phyloP scores from a whole-genome alignment of 768 basidiomycete genomes.

The Mrakia blollopis region DNA sequence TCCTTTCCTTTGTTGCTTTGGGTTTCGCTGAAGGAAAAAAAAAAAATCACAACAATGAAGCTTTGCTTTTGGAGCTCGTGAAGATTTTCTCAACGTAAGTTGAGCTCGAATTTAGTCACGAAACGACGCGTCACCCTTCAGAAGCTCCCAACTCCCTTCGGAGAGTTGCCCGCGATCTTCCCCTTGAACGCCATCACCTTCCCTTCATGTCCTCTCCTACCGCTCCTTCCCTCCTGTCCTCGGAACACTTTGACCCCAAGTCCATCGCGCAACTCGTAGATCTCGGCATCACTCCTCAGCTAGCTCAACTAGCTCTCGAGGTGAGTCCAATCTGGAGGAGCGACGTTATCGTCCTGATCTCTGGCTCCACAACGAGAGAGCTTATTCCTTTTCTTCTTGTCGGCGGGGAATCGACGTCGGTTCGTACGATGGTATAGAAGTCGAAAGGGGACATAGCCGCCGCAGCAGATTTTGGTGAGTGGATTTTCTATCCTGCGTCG shows the following conservation, averaged over 20 bases:
- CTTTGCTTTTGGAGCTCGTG: too few relatives aligned
- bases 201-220: neutral
- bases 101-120: too few relatives aligned
- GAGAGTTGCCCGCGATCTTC: neutral
- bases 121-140: too few relatives aligned
- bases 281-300: neutral
- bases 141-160: too few relatives aligned
- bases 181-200: neutral
- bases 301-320: neutral
- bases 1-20: too few relatives aligned
- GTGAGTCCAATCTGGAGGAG: neutral
- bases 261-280: neutral
- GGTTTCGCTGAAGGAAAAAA: too few relatives aligned
- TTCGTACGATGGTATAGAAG: conserved; percentile 32
- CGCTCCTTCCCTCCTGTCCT: neutral
- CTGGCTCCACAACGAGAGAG: neutral
- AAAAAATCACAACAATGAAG: too few relatives aligned
- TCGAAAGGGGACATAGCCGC: conserved; percentile 38
- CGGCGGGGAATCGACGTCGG: too few relatives aligned
- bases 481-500: neutral
- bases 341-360: neutral
- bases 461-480: conserved; percentile 45
- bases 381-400: neutral
- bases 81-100: too few relatives aligned
- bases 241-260: neutral